Conservation (phyloP, 2,329 filamentous ascomycete species). For the Byssothecium circinans region DNA sequence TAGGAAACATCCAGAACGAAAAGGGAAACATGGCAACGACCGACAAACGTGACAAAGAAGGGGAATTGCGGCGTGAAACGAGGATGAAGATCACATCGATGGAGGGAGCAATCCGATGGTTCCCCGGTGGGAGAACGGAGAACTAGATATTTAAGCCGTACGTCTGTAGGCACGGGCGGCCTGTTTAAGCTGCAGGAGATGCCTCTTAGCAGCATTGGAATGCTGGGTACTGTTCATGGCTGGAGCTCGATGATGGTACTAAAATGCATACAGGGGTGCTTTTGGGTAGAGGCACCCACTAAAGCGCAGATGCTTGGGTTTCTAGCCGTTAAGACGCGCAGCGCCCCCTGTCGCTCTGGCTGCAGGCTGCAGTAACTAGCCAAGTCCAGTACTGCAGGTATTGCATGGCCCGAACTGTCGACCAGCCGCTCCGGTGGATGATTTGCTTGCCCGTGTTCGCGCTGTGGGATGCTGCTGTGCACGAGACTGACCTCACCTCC, state of each 20-base stretch:
- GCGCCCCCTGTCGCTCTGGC: too few relatives aligned
- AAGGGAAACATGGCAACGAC: slow-evolving; percentile 43
- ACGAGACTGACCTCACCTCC: slow-evolving; percentile 33
- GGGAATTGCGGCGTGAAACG: slow-evolving; percentile 37
- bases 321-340: slow-evolving; percentile 42
- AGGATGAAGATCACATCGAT: slow-evolving; percentile 46
- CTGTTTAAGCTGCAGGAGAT: slow-evolving; percentile 45
- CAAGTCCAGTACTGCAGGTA: too few relatives aligned
- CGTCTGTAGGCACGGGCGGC: slow-evolving; percentile 43
- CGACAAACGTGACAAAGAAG: slow-evolving; percentile 43
- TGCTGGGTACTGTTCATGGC: slow-evolving; percentile 45
- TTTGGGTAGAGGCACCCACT: slow-evolving; percentile 36
- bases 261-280: slow-evolving; percentile 3
- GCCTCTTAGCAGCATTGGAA: slow-evolving; percentile 46
- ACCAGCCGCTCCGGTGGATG: slow-evolving; percentile 17
- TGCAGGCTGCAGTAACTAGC: slow-evolving; percentile 9
- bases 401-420: slow-evolving; percentile 28
- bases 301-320: slow-evolving; percentile 44
- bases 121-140: slow-evolving; percentile 41
- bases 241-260: slow-evolving; percentile 22
- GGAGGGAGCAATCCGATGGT: slow-evolving; percentile 42
- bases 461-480: slow-evolving; percentile 16
- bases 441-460: slow-evolving; percentile 33
- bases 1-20: slow-evolving; percentile 39
- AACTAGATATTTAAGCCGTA: slow-evolving; percentile 47